A percentile compares a stretch with the other conserved stretches of the same genome.
Conservation (phyloP, 2,329 filamentous ascomycete genomes). For the Fusarium sp. region DNA sequence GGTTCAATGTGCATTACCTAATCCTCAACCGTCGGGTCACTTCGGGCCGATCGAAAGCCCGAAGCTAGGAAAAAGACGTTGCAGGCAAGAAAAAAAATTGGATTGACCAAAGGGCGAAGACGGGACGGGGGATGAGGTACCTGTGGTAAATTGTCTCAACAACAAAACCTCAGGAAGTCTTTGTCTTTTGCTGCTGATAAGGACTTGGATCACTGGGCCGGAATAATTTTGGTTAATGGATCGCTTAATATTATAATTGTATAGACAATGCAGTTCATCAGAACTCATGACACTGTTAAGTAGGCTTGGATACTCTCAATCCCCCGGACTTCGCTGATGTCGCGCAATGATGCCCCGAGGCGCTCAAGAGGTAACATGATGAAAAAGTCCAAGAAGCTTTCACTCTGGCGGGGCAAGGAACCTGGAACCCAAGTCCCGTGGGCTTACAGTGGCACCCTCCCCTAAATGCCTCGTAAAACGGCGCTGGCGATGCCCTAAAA, state of each 20-base stretch:
- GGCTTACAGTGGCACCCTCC: conserved; percentile 18
- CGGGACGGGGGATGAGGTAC: conserved; percentile 20
- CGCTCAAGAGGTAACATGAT: conserved; percentile 34
- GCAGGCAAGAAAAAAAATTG: conserved; percentile 16
- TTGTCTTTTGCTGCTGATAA: neutral
- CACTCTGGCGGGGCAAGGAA: conserved; percentile 21
- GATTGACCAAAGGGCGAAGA: conserved; percentile 10
- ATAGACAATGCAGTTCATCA: neutral
- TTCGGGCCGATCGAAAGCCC: conserved; percentile 15
- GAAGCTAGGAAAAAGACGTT: conserved; percentile 26
- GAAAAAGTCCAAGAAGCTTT: conserved; percentile 26
- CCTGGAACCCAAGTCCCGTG: neutral
- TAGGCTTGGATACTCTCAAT: conserved; percentile 9
- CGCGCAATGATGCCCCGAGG: conserved; percentile 40
- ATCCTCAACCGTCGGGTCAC: neutral
- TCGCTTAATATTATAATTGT: neutral
- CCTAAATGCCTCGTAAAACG: conserved; percentile 16
- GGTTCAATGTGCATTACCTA: neutral
- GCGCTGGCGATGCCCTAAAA: conserved; percentile 11
- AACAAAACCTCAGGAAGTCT: conserved; percentile 31
- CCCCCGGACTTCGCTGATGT: conserved; percentile 35
- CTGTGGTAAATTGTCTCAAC: conserved; percentile 38
- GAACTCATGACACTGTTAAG: neutral
- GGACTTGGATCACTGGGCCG: neutral
- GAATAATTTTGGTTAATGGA: neutral